Evolutionary conservation across 108 stramenopile genomes (phyloP).

Genomic region (Pelagomonas calceolata): DNA sequence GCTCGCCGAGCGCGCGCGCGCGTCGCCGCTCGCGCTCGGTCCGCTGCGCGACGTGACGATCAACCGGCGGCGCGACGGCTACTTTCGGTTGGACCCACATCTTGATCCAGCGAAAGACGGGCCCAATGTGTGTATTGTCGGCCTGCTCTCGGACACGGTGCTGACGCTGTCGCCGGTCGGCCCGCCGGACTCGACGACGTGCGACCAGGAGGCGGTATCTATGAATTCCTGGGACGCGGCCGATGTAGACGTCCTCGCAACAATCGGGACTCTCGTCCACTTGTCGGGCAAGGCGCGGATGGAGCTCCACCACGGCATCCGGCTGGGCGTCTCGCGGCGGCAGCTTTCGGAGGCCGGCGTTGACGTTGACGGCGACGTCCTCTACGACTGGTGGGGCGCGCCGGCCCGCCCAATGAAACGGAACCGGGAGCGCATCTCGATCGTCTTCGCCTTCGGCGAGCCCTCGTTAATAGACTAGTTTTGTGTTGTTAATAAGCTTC

Average conservation of each 20-base stretch:
- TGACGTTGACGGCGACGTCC: neutral
- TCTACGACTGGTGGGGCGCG: neutral
- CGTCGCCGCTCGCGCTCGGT: neutral
- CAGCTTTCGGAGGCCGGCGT: neutral
- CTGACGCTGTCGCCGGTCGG: neutral
- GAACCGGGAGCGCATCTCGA: neutral
- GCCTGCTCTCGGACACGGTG: neutral
- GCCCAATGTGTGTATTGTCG: neutral
- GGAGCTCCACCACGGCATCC: neutral
- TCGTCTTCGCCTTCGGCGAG: neutral
- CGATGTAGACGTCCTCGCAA: neutral
- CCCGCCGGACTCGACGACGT: neutral
- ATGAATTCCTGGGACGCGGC: neutral
- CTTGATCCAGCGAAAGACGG: neutral
- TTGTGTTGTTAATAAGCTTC: too few relatives aligned
- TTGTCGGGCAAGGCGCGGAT: neutral
- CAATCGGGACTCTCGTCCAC: neutral
- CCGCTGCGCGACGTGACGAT: conserved; percentile 3
- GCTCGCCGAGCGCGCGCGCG: neutral
- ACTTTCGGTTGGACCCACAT: neutral
- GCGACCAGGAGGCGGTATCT: neutral
- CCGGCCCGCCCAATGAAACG: neutral
- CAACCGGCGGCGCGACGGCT: neutral
- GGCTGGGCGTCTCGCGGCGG: neutral
- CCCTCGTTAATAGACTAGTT: too few relatives aligned